phyloP scores from a whole-genome alignment of 164 flowering plant genomes.

The Vitis amurensis region DNA sequence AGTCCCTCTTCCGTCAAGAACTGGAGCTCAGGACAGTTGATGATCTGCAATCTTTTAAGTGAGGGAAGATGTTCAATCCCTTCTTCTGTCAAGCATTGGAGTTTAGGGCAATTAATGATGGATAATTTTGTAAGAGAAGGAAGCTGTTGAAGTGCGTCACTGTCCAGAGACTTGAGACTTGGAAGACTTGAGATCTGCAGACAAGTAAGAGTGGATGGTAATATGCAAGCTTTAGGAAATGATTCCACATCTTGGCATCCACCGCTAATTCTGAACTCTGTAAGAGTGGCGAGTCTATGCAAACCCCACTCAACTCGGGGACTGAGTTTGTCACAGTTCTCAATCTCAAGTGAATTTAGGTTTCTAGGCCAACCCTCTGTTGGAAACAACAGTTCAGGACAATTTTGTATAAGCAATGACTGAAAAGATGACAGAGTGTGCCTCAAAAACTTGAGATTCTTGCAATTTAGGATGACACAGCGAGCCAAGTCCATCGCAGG shows the following conservation, averaged over 20 bases:
- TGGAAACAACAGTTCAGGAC: conserved; percentile 7
- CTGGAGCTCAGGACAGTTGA: not conserved
- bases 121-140: no score
- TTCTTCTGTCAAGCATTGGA: not conserved
- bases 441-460: conserved; percentile 6
- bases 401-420: not conserved
- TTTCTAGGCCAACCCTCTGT: conserved; percentile 6
- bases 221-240: not conserved
- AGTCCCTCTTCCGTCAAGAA: not conserved
- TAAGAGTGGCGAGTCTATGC: not conserved
- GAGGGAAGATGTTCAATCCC: conserved; percentile 2
- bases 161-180: not conserved
- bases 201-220: not conserved
- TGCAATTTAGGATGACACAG: not conserved
- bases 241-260: not conserved
- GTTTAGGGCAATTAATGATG: no score
- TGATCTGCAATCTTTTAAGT: not conserved
- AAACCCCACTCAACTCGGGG: conserved; percentile 6
- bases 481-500: conserved; percentile 4
- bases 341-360: not conserved
- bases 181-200: not conserved
- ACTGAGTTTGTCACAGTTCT: not conserved
- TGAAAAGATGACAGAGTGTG: conserved; percentile 5
- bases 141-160: not conserved
- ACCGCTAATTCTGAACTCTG: not conserved